A percentile compares a stretch with the other conserved stretches of the same genome.
These are phyloP conservation scores for Pythium folliculosum DNA, from an alignment of 352 stramenopile genomes.

Conservation along the genomic window DNA sequence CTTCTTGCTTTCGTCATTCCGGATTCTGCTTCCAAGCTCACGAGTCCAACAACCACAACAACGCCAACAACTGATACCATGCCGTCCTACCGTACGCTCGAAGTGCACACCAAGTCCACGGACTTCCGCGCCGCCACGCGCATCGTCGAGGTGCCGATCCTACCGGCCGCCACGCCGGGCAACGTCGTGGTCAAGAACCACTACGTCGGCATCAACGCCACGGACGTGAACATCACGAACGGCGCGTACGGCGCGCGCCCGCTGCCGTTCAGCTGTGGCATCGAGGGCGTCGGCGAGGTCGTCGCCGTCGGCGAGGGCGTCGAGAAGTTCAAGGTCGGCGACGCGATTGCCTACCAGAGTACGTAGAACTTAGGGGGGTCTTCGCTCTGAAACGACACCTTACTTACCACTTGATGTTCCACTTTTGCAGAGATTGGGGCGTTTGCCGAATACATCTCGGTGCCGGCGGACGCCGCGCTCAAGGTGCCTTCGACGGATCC, in stretches of 20 bases:
- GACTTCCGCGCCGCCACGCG: conserved; percentile 38
- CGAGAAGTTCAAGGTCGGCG: conserved; percentile 45
- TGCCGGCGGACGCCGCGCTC: conserved; percentile 16
- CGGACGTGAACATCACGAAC: conserved; percentile 54
- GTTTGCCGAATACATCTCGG: conserved; percentile 27
- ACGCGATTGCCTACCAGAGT: conserved; percentile 39
- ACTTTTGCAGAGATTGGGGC: conserved; percentile 28
- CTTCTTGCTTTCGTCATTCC: no score
- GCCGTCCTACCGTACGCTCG: conserved; percentile 8
- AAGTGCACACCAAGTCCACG: conserved; percentile 33
- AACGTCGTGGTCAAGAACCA: conserved; percentile 21
- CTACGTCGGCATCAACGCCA: conserved; percentile 23
- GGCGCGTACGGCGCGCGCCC: conserved; percentile 37
- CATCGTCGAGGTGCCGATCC: conserved; percentile 30
- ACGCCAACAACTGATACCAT: no score
- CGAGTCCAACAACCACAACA: no score
- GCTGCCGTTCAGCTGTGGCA: conserved; percentile 40
- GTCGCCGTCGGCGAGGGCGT: conserved; percentile 43
- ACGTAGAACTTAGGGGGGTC: no score
- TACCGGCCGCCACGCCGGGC: conserved; percentile 11
- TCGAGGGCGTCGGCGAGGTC: conserved; percentile 48
- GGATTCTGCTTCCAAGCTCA: no score
- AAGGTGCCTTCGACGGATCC: conserved; percentile 11
- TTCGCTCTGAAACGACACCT: no score
- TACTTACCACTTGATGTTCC: no score